Evolutionary conservation across 164 flowering plant species (phyloP).

Genomic region (Macadamia integrifolia): DNA sequence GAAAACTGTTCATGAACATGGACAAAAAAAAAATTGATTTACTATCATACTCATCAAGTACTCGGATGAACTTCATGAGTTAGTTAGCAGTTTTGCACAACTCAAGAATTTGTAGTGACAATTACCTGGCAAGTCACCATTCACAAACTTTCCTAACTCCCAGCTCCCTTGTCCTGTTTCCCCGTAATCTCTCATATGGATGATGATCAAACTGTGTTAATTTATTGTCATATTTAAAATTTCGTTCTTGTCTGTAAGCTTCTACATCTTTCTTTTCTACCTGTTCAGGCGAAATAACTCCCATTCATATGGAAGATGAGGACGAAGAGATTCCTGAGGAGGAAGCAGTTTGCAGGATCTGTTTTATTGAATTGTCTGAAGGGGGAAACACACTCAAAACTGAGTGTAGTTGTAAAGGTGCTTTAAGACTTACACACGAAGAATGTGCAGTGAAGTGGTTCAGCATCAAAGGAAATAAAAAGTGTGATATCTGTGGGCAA

Average conservation of each 20-base stretch:
- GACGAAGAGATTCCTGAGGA: conserved; percentile 96
- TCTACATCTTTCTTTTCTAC: conserved; percentile 10
- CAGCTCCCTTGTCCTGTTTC: background rate
- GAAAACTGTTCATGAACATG: background rate
- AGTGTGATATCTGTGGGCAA: conserved; percentile 75
- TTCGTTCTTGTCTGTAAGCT: background rate
- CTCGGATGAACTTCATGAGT: no score
- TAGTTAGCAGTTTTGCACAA: no score
- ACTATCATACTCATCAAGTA: no score
- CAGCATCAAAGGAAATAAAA: conserved; percentile 58
- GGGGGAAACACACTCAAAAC: conserved; percentile 66
- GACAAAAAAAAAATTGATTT: no score
- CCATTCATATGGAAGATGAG: conserved; percentile 30
- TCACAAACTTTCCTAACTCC: background rate
- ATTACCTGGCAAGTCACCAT: background rate
- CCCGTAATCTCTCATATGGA: background rate
- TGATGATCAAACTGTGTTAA: background rate
- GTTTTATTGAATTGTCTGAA: conserved; percentile 51
- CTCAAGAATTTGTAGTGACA: no score
- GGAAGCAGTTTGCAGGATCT: conserved; percentile 87
- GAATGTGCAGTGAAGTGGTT: conserved; percentile 87
- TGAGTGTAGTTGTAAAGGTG: conserved; percentile 97
- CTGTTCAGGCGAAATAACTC: conserved; percentile 46
- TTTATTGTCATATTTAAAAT: background rate
- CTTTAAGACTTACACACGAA: conserved; percentile 72